These are phyloP conservation scores for Ganoderma meredithae DNA, from an alignment of 1,284 basidiomycete species.

Conservation along the genomic window DNA sequence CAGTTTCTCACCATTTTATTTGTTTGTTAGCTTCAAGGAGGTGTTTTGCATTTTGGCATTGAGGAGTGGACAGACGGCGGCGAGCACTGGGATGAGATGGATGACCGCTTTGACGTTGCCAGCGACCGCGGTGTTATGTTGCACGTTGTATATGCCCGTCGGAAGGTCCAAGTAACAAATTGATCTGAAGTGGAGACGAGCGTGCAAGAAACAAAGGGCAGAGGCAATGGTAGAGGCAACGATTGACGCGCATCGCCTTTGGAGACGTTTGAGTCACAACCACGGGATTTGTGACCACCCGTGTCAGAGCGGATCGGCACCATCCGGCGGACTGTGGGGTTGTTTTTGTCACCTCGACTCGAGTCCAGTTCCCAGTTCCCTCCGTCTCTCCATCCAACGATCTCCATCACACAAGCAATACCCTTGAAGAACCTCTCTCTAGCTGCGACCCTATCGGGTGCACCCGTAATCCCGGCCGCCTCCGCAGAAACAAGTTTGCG, in stretches of 20 bases:
- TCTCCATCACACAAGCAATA: not conserved
- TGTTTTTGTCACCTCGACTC: too few species aligned
- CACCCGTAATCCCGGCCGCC: not conserved
- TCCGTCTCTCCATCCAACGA: not conserved
- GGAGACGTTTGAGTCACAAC: not conserved
- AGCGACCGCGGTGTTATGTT: too few species aligned
- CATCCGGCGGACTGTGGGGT: not conserved
- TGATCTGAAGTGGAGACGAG: too few species aligned
- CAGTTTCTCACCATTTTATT: not conserved
- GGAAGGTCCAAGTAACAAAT: too few species aligned
- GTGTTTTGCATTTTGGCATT: not conserved
- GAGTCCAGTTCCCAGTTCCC: not conserved
- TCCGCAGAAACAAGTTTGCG: not conserved
- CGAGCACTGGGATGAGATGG: too few species aligned
- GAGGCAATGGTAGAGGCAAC: too few species aligned
- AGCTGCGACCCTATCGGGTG: not conserved
- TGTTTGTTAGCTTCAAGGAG: not conserved
- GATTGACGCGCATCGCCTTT: too few species aligned
- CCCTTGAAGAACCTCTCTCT: not conserved
- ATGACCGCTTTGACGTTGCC: too few species aligned
- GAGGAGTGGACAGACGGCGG: not conserved
- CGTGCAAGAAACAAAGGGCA: too few species aligned
- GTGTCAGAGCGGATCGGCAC: not conserved
- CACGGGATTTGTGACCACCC: not conserved
- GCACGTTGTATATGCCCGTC: too few species aligned